Percentiles rank a stretch among this genome's conserved stretches.
These are phyloP conservation scores for Phytophthora pseudosyringae DNA, from an alignment of 352 stramenopile genomes.

Conservation along the genomic window DNA sequence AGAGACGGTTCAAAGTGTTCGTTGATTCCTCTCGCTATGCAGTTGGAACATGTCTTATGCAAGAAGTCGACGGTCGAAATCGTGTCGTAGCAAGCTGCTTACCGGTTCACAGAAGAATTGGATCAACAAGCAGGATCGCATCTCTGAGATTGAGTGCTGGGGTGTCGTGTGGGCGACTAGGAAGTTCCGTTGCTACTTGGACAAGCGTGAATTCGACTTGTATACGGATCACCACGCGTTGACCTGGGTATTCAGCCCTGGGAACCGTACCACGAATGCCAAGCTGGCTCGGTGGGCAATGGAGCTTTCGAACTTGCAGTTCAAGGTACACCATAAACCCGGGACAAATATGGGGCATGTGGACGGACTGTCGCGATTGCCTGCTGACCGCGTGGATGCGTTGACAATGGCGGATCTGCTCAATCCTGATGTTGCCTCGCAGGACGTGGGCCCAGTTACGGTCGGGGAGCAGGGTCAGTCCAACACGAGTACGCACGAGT, in stretches of 20 bases:
- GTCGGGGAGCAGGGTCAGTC: neutral
- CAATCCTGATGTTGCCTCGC: neutral
- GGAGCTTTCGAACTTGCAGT: neutral
- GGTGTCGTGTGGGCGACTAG: neutral
- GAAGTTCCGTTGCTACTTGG: neutral
- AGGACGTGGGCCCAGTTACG: neutral
- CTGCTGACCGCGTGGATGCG: neutral
- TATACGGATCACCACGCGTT: neutral
- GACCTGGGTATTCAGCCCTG: neutral
- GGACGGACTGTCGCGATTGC: neutral
- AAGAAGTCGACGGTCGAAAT: too few species aligned
- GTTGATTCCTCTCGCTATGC: too few species aligned
- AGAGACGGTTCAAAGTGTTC: too few species aligned
- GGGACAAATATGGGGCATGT: neutral
- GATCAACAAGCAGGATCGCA: neutral
- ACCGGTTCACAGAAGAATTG: neutral
- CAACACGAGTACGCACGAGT: too few species aligned
- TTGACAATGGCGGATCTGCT: neutral
- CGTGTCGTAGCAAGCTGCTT: too few species aligned
- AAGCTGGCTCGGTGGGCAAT: neutral
- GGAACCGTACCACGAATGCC: neutral
- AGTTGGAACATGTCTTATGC: too few species aligned
- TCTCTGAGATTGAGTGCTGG: neutral
- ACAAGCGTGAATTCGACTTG: neutral
- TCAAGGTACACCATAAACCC: neutral